Evolutionary conservation across 106 monocot species (phyloP), one percentile per base, ranked within the genome.

Genomic region (Allium fistulosum): DNA sequence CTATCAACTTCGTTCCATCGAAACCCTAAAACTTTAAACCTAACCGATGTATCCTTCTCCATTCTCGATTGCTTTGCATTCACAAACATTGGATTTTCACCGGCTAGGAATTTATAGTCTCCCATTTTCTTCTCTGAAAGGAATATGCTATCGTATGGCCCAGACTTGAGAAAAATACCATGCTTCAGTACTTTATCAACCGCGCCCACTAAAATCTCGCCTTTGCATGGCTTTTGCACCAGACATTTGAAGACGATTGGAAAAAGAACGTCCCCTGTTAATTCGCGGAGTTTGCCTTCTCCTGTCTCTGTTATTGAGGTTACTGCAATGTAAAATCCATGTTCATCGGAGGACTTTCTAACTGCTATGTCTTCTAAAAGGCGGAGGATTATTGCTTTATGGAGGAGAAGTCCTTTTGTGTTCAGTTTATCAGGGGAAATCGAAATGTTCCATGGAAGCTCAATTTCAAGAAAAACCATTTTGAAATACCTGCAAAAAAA

Each of bases 391-490:
- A 91, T 86, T 7, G 81, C 70, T 70, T 81, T 84, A 5, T 68
- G 76, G 8, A 95, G 85, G 28, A 83, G 37, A 16, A 95, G 81
- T 0, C 83, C 88, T 61, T 83, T 76, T 1, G 82, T 18, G 48
- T 74, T 72, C 14, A 95, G 81, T 62, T 88, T 65, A 17, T 80
- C 75, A 4, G 91, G 91, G 11, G 76, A 62, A 49, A 90, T 72
- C 11, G 78, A 55, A 22, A 91, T 82, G 61, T 91, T 83, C 79
- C 80, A 85, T 66, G 80, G 65, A 72, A 95, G 75, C 22, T 91
- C 85, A 10, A 83, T 81, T 45, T 90, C 87, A n/a, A 90, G 77
- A 51, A 95, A 95, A 61, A 95, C 89, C 89, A 89, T 94, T 11
- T 13, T 57, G 56, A 57, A 4, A 11, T 57, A 57, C 2, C 16